phyloP scores from a whole-genome alignment of 306 rosid species.

The Boehmeria nivea region DNA sequence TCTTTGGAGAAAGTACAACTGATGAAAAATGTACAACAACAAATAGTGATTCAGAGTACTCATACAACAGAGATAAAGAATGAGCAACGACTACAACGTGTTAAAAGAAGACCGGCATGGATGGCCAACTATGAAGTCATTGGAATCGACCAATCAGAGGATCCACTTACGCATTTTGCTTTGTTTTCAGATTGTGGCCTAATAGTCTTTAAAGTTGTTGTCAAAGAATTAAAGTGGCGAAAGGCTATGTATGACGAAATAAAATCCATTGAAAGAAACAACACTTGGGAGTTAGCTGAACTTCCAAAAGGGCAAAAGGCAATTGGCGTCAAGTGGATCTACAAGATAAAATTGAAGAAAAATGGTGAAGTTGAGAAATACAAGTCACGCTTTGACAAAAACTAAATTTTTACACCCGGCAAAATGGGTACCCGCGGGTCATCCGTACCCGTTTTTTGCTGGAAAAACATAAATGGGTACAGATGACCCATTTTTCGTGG shows the following conservation, averaged over 20 bases:
- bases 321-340: conserved; percentile 7
- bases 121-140: conserved; percentile 4
- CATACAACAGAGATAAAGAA: too few relatives aligned
- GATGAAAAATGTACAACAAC: too few relatives aligned
- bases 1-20: neutral
- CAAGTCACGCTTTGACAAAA: neutral
- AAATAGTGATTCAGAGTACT: too few relatives aligned
- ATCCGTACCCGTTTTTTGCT: too few relatives aligned
- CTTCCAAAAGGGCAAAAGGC: neutral
- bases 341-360: neutral
- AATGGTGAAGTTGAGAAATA: neutral
- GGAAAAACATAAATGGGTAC: too few relatives aligned
- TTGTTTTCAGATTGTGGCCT: neutral
- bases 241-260: neutral
- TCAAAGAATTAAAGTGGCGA: neutral
- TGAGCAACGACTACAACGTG: too few relatives aligned
- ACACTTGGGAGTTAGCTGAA: neutral
- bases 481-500: too few relatives aligned
- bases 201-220: neutral
- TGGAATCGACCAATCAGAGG: neutral
- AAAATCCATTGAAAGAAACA: neutral
- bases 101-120: neutral
- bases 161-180: too few relatives aligned
- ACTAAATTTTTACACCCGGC: neutral
- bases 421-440: too few relatives aligned